Base-by-base conservation (phyloP, 257 asterid species). In the Marsdenia floribunda region DNA sequence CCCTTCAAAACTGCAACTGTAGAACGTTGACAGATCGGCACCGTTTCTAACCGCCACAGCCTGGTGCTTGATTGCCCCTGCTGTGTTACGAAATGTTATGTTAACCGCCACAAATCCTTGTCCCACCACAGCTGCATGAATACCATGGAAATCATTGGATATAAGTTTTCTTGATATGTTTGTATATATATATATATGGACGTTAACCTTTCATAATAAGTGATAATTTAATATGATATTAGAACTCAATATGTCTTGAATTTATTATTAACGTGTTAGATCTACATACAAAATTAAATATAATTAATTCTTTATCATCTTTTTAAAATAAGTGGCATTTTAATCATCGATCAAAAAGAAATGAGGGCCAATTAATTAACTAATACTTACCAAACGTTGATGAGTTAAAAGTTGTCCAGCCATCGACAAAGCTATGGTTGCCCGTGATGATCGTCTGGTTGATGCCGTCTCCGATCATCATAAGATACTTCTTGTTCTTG, bases 391-490 rank as follows among this genome's bases (percentile, higher is more conserved):
- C 76, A 3, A 93, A 87, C 2, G 96, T 87, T 1, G 90, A 49
- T 18, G 91, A 91, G 42, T 85, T 88, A 83, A 91, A 91, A 5
- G 98, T 93, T 3, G 96, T 86, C 96, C 92, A 93, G 47, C 97
- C 97, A 57, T 91, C 96, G 2, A 80, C 86, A 26, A 89, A 83
- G 82, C 73, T 93, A 21, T 72, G 96, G 58, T 81, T 91, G 2
- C 97, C 96, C 0, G 97, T 89, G 33, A 93, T 84, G 49, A 91
- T 78, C 0, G 98, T 93, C 24, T 79, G 81, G 12, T 86, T 87
- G 16, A 91, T 89, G 12, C 97, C 98, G 16, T 87, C 97, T 0
- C 98, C 98, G 40, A 91, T 68, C 95, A 91, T 84, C 93, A 93
- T 82, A 73, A 93, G 6, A 60, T 88, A 85, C 63, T 55, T 88